Percentiles rank a stretch among this genome's conserved stretches.
These are phyloP conservation scores for Craterostigma plantagineum DNA, from an alignment of 257 asterid genomes.

Conservation along the genomic window DNA sequence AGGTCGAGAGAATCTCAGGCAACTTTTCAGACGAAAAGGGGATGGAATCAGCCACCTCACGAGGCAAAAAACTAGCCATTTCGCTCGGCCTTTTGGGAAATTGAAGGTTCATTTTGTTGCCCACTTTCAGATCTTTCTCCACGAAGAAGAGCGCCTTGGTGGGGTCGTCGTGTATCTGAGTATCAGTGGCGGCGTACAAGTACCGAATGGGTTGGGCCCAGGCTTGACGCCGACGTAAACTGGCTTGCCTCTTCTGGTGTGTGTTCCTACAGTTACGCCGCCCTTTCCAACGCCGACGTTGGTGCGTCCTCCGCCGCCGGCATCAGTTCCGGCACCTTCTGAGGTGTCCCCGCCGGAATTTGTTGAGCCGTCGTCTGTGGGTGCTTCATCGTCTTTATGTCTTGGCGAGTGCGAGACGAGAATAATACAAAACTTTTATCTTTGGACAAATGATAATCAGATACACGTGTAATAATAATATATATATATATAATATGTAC, in stretches of 20 bases:
- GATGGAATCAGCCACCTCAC: conserved; percentile 27
- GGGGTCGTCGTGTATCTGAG: conserved; percentile 57
- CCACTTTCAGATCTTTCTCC: conserved; percentile 38
- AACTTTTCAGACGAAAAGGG: conserved; percentile 51
- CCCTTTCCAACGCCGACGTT: conserved; percentile 32
- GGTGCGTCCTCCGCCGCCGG: conserved; percentile 20
- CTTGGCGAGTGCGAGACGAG: no score
- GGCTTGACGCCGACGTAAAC: conserved; percentile 28
- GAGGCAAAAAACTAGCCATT: conserved; percentile 33
- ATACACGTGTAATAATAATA: no score
- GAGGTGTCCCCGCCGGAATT: conserved; percentile 11
- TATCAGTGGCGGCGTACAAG: conserved; percentile 39
- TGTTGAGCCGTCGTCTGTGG: conserved; percentile 21
- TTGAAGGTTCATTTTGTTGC: conserved; percentile 32
- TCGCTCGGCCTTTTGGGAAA: conserved; percentile 17
- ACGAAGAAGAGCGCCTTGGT: conserved; percentile 54
- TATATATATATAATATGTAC: no score
- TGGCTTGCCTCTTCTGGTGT: conserved; percentile 26
- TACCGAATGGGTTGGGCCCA: conserved; percentile 20
- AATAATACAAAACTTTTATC: no score
- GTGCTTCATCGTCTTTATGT: no score
- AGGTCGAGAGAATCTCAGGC: conserved; percentile 24
- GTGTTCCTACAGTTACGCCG: conserved; percentile 27
- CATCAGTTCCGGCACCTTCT: background rate
- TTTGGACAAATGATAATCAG: no score